Conservation (phyloP, 768 basidiomycete species). For the Lactarius evosmus region DNA sequence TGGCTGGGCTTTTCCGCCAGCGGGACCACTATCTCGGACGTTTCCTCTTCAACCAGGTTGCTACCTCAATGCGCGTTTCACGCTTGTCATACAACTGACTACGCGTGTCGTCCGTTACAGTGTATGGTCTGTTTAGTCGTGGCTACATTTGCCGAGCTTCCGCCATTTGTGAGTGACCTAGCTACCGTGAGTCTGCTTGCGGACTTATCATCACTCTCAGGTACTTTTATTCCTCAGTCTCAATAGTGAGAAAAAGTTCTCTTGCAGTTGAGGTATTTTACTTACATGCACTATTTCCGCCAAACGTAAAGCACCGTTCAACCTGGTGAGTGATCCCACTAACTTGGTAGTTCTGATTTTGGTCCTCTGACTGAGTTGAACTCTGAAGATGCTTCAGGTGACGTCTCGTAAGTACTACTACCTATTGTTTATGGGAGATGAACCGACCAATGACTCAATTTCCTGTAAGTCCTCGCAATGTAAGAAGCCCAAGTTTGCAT, state of each 20-base stretch:
- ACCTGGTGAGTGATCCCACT: constrained; percentile 9
- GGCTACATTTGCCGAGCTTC: constrained; percentile 19
- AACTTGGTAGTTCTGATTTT: not conserved
- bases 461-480: constrained; percentile 13
- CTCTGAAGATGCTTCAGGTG: constrained; percentile 16
- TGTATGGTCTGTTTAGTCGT: constrained; percentile 22
- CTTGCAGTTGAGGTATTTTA: not conserved
- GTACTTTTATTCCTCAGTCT: constrained; percentile 13
- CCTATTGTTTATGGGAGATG: not conserved
- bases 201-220: constrained; percentile 5
- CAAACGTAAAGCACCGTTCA: constrained; percentile 1
- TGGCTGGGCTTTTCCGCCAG: constrained; percentile 17
- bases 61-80: not conserved
- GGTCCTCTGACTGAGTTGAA: not conserved
- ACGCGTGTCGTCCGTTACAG: not conserved
- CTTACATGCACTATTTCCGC: not conserved
- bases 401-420: constrained; percentile 13
- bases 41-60: constrained; percentile 21
- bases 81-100: not conserved
- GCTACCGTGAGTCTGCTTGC: not conserved
- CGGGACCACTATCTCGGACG: constrained; percentile 24
- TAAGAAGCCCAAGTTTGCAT: not conserved
- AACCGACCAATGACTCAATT: not conserved
- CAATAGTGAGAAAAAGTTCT: not conserved
- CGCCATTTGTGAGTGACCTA: constrained; percentile 12